Evolutionary conservation across 257 asterid genomes (phyloP).

Genomic region (Penstemon davidsonii): DNA sequence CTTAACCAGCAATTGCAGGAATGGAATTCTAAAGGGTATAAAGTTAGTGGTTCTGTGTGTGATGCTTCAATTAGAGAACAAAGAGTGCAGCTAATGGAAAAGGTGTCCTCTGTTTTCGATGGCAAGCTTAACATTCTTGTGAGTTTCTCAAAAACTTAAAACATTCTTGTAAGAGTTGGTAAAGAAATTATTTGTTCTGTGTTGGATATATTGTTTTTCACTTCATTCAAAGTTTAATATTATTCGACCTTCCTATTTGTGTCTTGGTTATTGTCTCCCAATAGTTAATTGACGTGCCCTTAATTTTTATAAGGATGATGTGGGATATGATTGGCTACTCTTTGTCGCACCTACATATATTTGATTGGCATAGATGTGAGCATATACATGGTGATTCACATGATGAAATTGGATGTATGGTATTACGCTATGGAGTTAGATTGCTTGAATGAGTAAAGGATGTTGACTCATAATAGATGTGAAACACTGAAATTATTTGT

Average conservation of each 20-base stretch:
- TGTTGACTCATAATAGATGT: neutral
- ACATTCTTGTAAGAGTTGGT: neutral
- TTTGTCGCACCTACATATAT: too few relatives aligned
- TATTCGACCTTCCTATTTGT: too few relatives aligned
- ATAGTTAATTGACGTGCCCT: too few relatives aligned
- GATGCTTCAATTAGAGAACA: slow-evolving; percentile 83
- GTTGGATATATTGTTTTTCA: too few relatives aligned
- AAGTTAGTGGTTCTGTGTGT: slow-evolving; percentile 71
- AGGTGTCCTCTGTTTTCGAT: slow-evolving; percentile 58
- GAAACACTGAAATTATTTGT: too few relatives aligned
- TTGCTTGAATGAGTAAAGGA: neutral
- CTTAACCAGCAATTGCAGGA: slow-evolving; percentile 70
- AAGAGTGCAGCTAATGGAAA: slow-evolving; percentile 64
- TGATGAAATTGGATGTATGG: neutral
- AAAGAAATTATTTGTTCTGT: too few relatives aligned
- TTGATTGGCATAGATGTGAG: neutral
- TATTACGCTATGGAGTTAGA: neutral
- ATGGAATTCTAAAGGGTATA: slow-evolving; percentile 74
- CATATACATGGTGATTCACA: neutral
- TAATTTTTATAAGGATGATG: too few relatives aligned
- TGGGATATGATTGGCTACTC: too few relatives aligned
- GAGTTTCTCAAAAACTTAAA: slow-evolving; percentile 25
- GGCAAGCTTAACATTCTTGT: slow-evolving; percentile 91
- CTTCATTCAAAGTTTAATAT: too few relatives aligned
- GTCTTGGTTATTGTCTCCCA: too few relatives aligned